Percentiles rank a stretch among this genome's conserved stretches.
These are phyloP conservation scores for Astragalus glycyphyllos DNA, from an alignment of 306 rosid genomes.

Conservation along the genomic window DNA sequence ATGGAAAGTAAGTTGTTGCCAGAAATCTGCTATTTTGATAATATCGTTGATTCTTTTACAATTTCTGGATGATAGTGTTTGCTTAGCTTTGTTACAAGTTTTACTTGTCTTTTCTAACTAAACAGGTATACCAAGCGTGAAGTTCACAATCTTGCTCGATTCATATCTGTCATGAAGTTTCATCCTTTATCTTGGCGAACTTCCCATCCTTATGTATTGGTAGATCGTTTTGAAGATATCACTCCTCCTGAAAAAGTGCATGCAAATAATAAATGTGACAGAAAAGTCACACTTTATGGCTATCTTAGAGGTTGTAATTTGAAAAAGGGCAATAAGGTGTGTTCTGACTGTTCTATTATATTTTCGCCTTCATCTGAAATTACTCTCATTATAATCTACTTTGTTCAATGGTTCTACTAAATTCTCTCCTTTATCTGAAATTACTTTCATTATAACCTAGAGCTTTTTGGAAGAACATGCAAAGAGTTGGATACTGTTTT, in stretches of 20 bases:
- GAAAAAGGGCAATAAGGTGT: slow-evolving; percentile 86
- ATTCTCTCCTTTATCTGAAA: not conserved
- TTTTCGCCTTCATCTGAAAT: slow-evolving; percentile 2
- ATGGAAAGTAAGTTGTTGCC: slow-evolving; percentile 78
- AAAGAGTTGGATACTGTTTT: slow-evolving; percentile 3
- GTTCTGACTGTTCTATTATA: slow-evolving; percentile 21
- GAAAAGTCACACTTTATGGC: slow-evolving; percentile 88
- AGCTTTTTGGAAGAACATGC: slow-evolving; percentile 22
- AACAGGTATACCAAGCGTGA: slow-evolving; percentile 88
- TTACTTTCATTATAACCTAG: not conserved
- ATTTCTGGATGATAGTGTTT: not conserved
- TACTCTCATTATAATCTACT: not conserved
- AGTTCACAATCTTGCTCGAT: slow-evolving; percentile 90
- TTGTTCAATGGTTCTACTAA: slow-evolving; percentile 8
- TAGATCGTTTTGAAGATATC: slow-evolving; percentile 93
- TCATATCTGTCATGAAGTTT: slow-evolving; percentile 94
- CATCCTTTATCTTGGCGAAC: slow-evolving; percentile 92
- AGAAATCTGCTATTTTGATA: not conserved
- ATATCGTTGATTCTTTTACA: slow-evolving; percentile 15
- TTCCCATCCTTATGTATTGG: slow-evolving; percentile 87
- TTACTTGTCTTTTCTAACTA: slow-evolving; percentile 20
- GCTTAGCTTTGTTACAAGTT: slow-evolving; percentile 16
- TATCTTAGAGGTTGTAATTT: slow-evolving; percentile 92
- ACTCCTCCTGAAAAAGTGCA: slow-evolving; percentile 85
- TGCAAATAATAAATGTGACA: slow-evolving; percentile 73